phyloP scores from a whole-genome alignment of 2,329 filamentous ascomycete species.

The Pyrenochaeta sp. region DNA sequence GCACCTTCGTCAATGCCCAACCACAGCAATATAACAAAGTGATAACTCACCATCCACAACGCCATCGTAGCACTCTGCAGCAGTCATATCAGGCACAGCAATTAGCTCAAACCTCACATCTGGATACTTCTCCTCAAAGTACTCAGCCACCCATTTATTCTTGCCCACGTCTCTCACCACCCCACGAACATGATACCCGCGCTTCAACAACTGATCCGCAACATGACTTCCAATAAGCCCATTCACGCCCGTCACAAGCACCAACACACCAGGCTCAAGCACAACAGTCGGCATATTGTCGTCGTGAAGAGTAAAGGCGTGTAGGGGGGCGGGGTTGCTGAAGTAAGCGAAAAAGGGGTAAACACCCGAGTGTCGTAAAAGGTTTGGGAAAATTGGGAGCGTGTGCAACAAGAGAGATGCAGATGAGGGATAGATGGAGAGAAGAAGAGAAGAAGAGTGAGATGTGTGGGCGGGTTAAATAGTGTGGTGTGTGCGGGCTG shows the following conservation, averaged over 20 bases:
- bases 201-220: slow-evolving; percentile 37
- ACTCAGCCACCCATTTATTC: slow-evolving; percentile 37
- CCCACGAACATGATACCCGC: slow-evolving; percentile 47
- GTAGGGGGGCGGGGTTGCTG: slow-evolving; percentile 17
- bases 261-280: slow-evolving; percentile 29
- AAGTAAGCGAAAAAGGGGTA: slow-evolving; percentile 17
- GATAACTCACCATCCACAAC: slow-evolving; percentile 33
- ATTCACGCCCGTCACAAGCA: slow-evolving; percentile 48
- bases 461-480: slow-evolving; percentile 3
- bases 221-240: slow-evolving; percentile 45
- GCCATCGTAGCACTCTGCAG: slow-evolving; percentile 33
- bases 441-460: not conserved
- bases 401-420: not conserved
- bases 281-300: slow-evolving; percentile 21
- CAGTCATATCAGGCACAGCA: slow-evolving; percentile 36
- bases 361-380: slow-evolving; percentile 2
- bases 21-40: not conserved
- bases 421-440: slow-evolving; percentile 2
- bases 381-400: not conserved
- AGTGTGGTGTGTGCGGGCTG: not conserved
- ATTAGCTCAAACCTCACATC: slow-evolving; percentile 36
- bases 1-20: not conserved
- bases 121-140: slow-evolving; percentile 35
- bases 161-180: slow-evolving; percentile 40
- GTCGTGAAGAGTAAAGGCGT: slow-evolving; percentile 10